Evolutionary conservation across 768 basidiomycete genomes (phyloP).

Genomic region (Pholiota conissans): DNA sequence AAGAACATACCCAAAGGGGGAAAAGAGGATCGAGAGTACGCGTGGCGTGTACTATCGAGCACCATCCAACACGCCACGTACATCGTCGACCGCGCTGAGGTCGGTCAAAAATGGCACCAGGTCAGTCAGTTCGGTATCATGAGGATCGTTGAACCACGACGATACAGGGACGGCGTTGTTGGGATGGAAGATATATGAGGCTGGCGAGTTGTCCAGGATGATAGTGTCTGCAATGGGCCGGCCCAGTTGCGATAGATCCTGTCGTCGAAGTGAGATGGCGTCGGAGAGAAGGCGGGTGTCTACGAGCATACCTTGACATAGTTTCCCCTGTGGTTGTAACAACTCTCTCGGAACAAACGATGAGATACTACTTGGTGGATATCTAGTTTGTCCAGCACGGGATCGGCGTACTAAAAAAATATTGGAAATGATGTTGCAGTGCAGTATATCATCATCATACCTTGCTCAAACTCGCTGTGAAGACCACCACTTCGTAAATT

Average conservation of each 20-base stretch:
- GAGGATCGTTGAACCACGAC: slow-evolving; percentile 99
- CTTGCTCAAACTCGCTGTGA: slow-evolving; percentile 98
- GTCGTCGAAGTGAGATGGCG: slow-evolving; percentile 9
- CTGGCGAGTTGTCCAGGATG: slow-evolving; percentile 98
- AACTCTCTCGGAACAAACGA: slow-evolving; percentile 95
- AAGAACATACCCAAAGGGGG: slow-evolving; percentile 2
- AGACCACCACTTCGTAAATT: slow-evolving; percentile 95
- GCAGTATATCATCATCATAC: slow-evolving; percentile 39
- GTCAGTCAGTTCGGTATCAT: slow-evolving; percentile 96
- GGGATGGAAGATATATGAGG: slow-evolving; percentile 98
- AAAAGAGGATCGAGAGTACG: slow-evolving; percentile 2
- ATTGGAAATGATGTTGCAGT: not conserved
- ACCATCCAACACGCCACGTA: slow-evolving; percentile 88
- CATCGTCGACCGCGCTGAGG: slow-evolving; percentile 81
- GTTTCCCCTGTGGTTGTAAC: slow-evolving; percentile 98
- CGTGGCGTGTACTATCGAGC: slow-evolving; percentile 50
- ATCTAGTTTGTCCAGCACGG: slow-evolving; percentile 96
- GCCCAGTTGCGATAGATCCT: slow-evolving; percentile 98
- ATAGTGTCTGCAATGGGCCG: slow-evolving; percentile 92
- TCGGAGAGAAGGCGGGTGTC: not conserved
- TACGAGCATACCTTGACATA: slow-evolving; percentile 87
- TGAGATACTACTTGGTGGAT: slow-evolving; percentile 90
- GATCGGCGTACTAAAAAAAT: slow-evolving; percentile 84
- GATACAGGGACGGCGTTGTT: slow-evolving; percentile 99
- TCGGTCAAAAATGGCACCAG: slow-evolving; percentile 93